Evolutionary conservation across 352 stramenopile species (phyloP), one percentile per base, ranked within the genome.

Genomic region (Halophytophthora batemanensis): DNA sequence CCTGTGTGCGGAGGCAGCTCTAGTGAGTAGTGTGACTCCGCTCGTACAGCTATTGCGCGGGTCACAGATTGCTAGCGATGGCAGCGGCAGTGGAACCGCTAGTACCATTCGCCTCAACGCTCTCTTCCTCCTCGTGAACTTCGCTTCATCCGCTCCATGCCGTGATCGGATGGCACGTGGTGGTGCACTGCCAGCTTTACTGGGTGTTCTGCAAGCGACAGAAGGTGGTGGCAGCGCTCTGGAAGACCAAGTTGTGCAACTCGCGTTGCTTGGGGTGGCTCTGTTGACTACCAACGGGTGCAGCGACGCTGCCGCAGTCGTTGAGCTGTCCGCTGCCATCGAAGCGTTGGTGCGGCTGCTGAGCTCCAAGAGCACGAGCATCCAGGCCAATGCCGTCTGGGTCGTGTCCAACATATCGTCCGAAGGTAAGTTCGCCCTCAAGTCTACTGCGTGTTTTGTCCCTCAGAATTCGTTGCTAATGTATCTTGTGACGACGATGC

Each of bases 351-450:
- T 92, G 1, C 33, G 31, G 1, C 59, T 87, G 11, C 43, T 92
- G 38, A 64, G 45, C 25, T 81, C 77, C 23, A 79, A 68, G 49
- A 85, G 73, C 31, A 40, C 61, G 4, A 74, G 67, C 31, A 69
- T 90, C 7, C 77, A 90, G 47, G 76, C 82, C 19, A 87, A 88
- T 43, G 71, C 74, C 14, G 82, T 89, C 2, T 90, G 82, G 82
- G 71, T 92, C 2, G 63, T 92, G 17, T 88, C 78, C 12, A 92
- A 92, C 37, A 74, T 90, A 17, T 86, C 69, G 0, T 61, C 43
- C 10, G 69, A 87, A 70, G 76, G 77, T 89, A 48, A 53, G 54
- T 37, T 17, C 7, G 14, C n/a, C 13, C 10, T 14, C 11, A 31
- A 39, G 5, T 8, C 25, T 31, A 31, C 28, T 15, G 6, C n/a